Evolutionary conservation across 495 filamentous ascomycete species (phyloP), one percentile per base, ranked within the genome.

Genomic region (Saxophila tyrrhenica): DNA sequence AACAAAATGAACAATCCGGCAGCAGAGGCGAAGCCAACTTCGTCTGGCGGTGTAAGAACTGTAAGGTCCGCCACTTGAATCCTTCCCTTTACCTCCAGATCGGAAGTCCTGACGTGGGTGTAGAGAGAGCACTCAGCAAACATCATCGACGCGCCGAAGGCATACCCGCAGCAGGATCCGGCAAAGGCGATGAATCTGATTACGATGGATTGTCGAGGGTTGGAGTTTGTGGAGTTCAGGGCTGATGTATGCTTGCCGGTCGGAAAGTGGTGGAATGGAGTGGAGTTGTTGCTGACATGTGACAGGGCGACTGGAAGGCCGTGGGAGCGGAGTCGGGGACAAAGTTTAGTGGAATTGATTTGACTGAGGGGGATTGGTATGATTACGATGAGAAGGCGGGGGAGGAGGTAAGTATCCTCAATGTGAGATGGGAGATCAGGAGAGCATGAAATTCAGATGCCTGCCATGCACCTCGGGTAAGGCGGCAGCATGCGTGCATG

Each of bases 11-110:
- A 51, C 81, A 94, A 63, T 88, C 86, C 52, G 89, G 88, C 16
- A 94, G 88, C 69, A 79, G 86, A 46, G 92, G 92, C 44, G 90
- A 97, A 69, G 94, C 92, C 9, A 95, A 95, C 70, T 95, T 98
- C 67, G 92, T 98, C 45, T 97, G 91, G 91, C 86, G 81, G 65
- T 98, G 92, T 76, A 94, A 88, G 67, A 84, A 87, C 59, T 98
- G 74, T 63, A 67, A 68, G 62, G 64, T 67, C 52, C 20, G 56
- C 20, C 19, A 1, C 50, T 17, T 22, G 39, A 56, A 16, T 21
- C 13, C 29, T 3, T 25, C 20, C 24, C 0, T 13, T 42, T 55
- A 13, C 58, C 52, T 47, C 60, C 21, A 2, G 8, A 20, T 56
- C 7, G 24, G n/a, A 17, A 1, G 25, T 48, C 2, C 23, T 24